phyloP scores from a whole-genome alignment of 2,329 filamentous ascomycete species.

The Colletotrichum chlorophyti region DNA sequence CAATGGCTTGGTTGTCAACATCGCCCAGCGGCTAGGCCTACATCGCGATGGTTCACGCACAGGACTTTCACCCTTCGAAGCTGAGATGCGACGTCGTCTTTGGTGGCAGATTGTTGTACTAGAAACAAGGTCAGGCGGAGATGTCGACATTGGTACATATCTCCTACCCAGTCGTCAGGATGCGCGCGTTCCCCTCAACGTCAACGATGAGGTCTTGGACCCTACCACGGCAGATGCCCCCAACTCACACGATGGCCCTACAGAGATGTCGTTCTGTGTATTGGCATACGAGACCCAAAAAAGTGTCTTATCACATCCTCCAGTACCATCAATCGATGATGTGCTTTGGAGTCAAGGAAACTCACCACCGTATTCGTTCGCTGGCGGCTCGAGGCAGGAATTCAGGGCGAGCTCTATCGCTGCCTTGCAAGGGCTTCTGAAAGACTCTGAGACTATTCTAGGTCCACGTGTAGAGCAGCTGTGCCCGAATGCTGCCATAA shows the following conservation, averaged over 20 bases:
- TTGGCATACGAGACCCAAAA: neutral
- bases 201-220: neutral
- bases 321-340: neutral
- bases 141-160: neutral
- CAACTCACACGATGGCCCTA: neutral
- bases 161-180: neutral
- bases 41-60: slow-evolving; percentile 54
- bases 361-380: neutral
- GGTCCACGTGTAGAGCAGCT: neutral
- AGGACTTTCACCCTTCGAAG: neutral
- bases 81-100: slow-evolving; percentile 3
- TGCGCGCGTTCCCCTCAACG: neutral
- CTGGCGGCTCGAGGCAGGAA: neutral
- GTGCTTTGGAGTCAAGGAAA: neutral
- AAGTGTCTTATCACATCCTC: neutral
- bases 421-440: neutral
- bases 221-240: neutral
- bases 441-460: neutral
- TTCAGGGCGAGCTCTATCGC: neutral
- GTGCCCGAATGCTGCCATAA: neutral
- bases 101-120: slow-evolving; percentile 7
- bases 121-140: neutral
- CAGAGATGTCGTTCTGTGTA: slow-evolving; percentile 1
- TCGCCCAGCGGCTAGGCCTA: slow-evolving; percentile 71
- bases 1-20: slow-evolving; percentile 66